Base-by-base conservation (phyloP, 805 yeast genomes). In the Blastobotrys peoriensis region DNA sequence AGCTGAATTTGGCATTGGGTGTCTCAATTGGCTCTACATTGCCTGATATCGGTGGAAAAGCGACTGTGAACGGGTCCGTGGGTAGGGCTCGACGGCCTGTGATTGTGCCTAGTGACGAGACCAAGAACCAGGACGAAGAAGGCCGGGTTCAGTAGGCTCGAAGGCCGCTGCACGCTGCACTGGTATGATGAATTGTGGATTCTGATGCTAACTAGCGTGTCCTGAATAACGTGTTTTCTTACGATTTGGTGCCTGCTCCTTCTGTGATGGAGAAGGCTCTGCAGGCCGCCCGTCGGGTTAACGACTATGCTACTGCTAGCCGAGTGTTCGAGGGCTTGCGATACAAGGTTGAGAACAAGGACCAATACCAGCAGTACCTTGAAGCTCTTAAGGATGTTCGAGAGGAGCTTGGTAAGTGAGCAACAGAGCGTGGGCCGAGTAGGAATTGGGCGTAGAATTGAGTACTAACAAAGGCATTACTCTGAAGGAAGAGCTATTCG, bases 201-300 rank as follows among this genome's bases (percentile, higher is more conserved):
- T n/a, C n/a, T n/a, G n/a, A 41, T 30, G 10, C 23, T 16, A 30
- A 48, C 13, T 22, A 78, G 74, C 86, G 98, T 76, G 89, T 93
- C 50, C 79, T 93, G 66, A 93, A 94, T 81, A 93, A 93, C 75
- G 88, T 95, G 70, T 93, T 93, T 75, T 86, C 98, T 13, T 93
- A 93, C 75, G 98, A 93, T 72, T 79, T 93, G 69, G 98, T 93
- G 46, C 98, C 98, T 56, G 91, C 98, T 23, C 98, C 98, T 56
- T 79, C 84, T 51, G 98, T 93, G 52, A 77, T 93, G 63, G 96
- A 86, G 71, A 86, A 84, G 71, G 98, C 98, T 40, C 76, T 93
- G 65, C 81, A 86, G 73, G 98, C 98, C 39, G 89, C 97, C 59
- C 89, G 98, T 81, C 86, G 98, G 73, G 98, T 93, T 57, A 87